Base-by-base conservation (phyloP, 2,329 filamentous ascomycete species). In the Alternaria solani region DNA sequence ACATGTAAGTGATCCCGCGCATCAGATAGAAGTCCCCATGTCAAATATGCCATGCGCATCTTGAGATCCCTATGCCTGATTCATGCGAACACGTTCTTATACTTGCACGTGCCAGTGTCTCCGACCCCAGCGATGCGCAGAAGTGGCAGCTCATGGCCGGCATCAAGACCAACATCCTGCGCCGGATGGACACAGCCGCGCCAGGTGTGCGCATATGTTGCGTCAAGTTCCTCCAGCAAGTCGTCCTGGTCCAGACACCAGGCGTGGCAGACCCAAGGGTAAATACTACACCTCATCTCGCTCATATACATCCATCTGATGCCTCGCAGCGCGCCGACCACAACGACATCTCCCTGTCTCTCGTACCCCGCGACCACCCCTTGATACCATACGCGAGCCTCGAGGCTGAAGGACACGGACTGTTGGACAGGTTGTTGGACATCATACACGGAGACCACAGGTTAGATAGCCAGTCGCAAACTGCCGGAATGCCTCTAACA, bases 181-280 rank as follows among this genome's bases (percentile, higher is more conserved):
- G 88, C 61, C 88, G 95, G 73, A 97, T 96, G 94, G 94, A 97
- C 70, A 86, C 84, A 43, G 89, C 92, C 18, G 82, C 87, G 14
- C 85, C 90, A 12, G 90, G 92, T 3, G 87, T 98, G 64, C 90
- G 90, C 71, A 90, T 98, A 77, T 96, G 93, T 83, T 98, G 95
- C 82, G 90, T 98, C 85, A 99, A 99, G 80, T 99, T 99, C 78
- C 90, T 93, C 38, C 94, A 99, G 81, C 89, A 92, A 65, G 92
- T 98, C 44, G 91, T 99, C 44, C 87, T 97, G 67, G 92, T 93
- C 18, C 94, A 99, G 79, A 97, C 93, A 11, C 89, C 90, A n/a
- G 92, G 92, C 47, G 82, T 90, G 59, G 91, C 92, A 68, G 94
- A 98, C 75, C 91, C 91, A 68, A 89, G 92, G 82, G 92, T 97